Conservation (phyloP, 768 basidiomycete species). For the Auricularia cornea region DNA sequence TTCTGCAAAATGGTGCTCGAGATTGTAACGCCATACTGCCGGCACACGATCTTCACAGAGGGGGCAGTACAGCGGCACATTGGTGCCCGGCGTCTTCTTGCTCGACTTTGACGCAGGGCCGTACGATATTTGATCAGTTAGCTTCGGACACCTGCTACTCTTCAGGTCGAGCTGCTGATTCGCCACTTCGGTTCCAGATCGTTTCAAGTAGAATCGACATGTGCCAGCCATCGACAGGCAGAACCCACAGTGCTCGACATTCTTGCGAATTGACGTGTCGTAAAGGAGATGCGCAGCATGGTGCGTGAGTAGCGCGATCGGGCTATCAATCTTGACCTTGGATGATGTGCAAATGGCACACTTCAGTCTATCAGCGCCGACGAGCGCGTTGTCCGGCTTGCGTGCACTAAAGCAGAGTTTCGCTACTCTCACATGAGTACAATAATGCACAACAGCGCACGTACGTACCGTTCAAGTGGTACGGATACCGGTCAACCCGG, state of each 20-base stretch:
- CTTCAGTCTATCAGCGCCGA: background rate
- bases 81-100: background rate
- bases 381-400: background rate
- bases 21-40: background rate
- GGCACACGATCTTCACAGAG: background rate
- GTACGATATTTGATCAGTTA: background rate
- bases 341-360: background rate
- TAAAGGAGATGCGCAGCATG: background rate
- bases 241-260: background rate
- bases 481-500: background rate
- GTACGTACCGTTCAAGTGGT: background rate
- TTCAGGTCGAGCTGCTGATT: background rate
- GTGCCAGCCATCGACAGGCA: background rate
- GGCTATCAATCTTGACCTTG: background rate
- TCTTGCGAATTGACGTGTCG: background rate
- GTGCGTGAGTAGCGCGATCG: background rate
- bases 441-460: background rate
- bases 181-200: background rate
- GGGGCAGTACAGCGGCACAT: background rate
- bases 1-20: background rate
- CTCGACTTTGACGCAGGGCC: background rate
- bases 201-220: background rate
- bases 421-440: background rate
- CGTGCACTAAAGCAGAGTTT: background rate
- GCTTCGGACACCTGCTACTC: background rate